Base-by-base conservation (phyloP, 768 basidiomycete species). In the Amanita fuliginea region DNA sequence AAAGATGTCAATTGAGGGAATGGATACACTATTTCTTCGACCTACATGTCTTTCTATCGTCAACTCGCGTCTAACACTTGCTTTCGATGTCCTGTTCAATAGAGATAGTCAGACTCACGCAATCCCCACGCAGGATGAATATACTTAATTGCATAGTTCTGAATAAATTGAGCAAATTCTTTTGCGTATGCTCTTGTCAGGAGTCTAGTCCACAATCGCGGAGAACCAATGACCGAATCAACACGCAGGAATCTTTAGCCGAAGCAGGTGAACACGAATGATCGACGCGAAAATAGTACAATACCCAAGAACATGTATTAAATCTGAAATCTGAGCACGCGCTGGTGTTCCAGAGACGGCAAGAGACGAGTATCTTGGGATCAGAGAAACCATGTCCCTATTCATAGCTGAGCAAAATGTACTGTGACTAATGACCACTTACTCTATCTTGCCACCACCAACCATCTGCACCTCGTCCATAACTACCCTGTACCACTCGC, bases 401-500 rank as follows among this genome's bases (percentile, higher is more conserved):
- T 1, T 51, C 21, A 8, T 28, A 10, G 26, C 51, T 36, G 28
- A 40, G 33, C 42, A 43, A 32, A 18, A 42, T 44, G 22, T 37
- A 49, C 8, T 32, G 13, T 32, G 37, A 42, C 21, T 40, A 33
- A 37, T 42, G 16, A 24, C 32, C 3, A 75, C 83, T 56, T 59
- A 89, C 86, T 88, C 86, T 1, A 82, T 74, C 61, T 79, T 80
- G 10, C 81, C 84, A n/a, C 83, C 83, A 18, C 87, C 86, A 13
- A 81, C 85, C 78, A 91, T 86, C 66, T 93, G 91, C 5, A 94
- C 92, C 64, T 96, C 93, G 57, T 96, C 93, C 92, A 96, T 96
- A 51, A 93, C 78, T 8, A 95, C 87, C 30, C 91, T 66, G 62
- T 83, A 78, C 88, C 89, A 93, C 61, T 94, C 87, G 4, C 84